These are phyloP conservation scores for Lepidium sativum DNA, from an alignment of 345 rosid species.

Conservation along the genomic window DNA sequence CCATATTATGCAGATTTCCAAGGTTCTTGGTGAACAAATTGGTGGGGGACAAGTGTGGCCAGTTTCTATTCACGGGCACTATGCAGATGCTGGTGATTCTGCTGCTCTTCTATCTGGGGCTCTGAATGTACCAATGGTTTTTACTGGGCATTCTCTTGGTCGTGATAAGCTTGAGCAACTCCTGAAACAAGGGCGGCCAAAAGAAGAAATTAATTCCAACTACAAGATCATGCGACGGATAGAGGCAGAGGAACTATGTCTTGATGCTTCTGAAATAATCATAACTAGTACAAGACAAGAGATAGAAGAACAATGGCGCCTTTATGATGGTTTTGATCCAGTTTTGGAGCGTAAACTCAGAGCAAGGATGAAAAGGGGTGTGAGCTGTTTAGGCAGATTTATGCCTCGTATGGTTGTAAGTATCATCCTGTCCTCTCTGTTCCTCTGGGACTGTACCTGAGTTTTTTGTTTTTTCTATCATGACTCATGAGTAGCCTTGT, in stretches of 20 bases:
- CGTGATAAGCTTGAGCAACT: slow-evolving; percentile 76
- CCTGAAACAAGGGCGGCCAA: slow-evolving; percentile 61
- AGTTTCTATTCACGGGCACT: slow-evolving; percentile 74
- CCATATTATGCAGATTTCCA: slow-evolving; percentile 65
- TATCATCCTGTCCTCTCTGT: slow-evolving; percentile 17
- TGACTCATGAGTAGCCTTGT: background rate
- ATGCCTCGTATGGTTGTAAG: slow-evolving; percentile 77
- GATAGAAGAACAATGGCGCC: slow-evolving; percentile 70
- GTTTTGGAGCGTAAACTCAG: slow-evolving; percentile 59
- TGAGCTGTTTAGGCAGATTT: slow-evolving; percentile 65
- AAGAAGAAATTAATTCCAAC: slow-evolving; percentile 52
- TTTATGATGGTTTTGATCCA: slow-evolving; percentile 77
- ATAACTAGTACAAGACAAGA: slow-evolving; percentile 75
- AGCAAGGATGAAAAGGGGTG: slow-evolving; percentile 65
- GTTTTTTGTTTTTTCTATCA: background rate
- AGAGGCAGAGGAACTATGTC: slow-evolving; percentile 67
- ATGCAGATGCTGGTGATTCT: slow-evolving; percentile 80
- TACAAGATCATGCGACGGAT: slow-evolving; percentile 71
- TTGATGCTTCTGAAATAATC: slow-evolving; percentile 66
- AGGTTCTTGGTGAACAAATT: slow-evolving; percentile 58
- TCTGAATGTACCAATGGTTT: slow-evolving; percentile 74
- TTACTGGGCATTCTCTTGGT: slow-evolving; percentile 82
- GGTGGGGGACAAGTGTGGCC: slow-evolving; percentile 64
- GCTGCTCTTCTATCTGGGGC: slow-evolving; percentile 78
- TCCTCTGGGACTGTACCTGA: background rate